These are phyloP conservation scores for Trametes hirsuta DNA, from an alignment of 1,284 basidiomycete species.

Conservation along the genomic window DNA sequence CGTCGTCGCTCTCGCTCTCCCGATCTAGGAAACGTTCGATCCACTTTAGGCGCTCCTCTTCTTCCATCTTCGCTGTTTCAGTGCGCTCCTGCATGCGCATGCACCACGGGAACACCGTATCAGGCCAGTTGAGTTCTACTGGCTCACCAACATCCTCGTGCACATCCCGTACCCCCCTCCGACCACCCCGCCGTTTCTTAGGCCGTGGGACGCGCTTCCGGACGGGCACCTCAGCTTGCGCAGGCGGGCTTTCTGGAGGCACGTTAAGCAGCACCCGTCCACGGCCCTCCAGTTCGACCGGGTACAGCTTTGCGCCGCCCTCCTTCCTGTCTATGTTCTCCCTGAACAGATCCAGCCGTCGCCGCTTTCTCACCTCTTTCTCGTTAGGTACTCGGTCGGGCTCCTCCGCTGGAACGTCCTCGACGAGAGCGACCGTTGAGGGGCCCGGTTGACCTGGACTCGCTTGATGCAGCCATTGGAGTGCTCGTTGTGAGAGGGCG, in stretches of 20 bases:
- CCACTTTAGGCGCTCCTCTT: constrained; percentile 59
- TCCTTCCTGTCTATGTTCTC: constrained; percentile 28
- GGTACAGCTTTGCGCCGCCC: constrained; percentile 46
- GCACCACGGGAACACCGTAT: constrained; percentile 75
- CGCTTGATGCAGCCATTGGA: constrained; percentile 44
- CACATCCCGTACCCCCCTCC: constrained; percentile 16
- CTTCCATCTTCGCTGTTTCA: constrained; percentile 52
- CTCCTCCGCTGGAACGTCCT: constrained; percentile 39
- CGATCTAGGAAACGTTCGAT: constrained; percentile 63
- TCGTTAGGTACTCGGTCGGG: constrained; percentile 47
- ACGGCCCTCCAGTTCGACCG: constrained; percentile 65
- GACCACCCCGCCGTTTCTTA: constrained; percentile 35
- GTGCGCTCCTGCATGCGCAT: constrained; percentile 56
- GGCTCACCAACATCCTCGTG: constrained; percentile 22
- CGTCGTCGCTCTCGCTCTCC: constrained; percentile 61
- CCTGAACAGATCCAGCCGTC: constrained; percentile 61
- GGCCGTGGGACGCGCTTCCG: constrained; percentile 40
- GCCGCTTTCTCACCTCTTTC: constrained; percentile 64
- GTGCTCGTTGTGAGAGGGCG: constrained; percentile 34
- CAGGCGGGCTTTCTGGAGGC: constrained; percentile 36
- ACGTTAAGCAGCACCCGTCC: constrained; percentile 67
- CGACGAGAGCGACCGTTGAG: constrained; percentile 37
- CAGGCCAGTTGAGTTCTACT: constrained; percentile 74
- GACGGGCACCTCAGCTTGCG: constrained; percentile 32
- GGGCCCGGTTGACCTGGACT: constrained; percentile 44